Evolutionary conservation across 73 alveolate genomes (phyloP).

Genomic region (Tetrahymena elliotti): DNA sequence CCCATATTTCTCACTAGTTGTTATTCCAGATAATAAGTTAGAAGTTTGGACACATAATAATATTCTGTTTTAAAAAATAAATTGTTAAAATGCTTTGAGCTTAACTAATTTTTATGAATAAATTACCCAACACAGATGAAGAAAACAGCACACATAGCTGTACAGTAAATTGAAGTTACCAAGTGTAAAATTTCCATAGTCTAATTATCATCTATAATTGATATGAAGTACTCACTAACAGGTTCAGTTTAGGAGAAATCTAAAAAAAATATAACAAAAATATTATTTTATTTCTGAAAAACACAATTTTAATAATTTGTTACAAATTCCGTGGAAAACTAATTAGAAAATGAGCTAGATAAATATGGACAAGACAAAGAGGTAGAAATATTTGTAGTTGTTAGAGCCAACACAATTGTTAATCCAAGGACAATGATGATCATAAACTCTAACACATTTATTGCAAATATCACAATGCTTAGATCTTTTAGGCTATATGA

Average conservation of each 20-base stretch:
- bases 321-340: not conserved
- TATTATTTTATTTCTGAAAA: not conserved
- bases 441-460: conserved; percentile 56
- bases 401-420: conserved; percentile 49
- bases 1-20: not conserved
- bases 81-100: not conserved
- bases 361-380: conserved; percentile 21
- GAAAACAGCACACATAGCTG: not conserved
- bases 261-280: not conserved
- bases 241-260: not conserved
- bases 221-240: not conserved
- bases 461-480: conserved; percentile 64
- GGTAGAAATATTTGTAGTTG: conserved; percentile 33
- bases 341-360: conserved; percentile 6
- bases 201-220: not conserved
- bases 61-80: not conserved
- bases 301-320: not conserved
- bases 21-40: not conserved
- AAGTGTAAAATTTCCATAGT: not conserved
- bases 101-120: too few species aligned
- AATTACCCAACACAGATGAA: not conserved
- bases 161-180: not conserved
- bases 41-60: not conserved
- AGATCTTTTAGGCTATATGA: conserved; percentile 53
- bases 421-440: conserved; percentile 67